Conservation (phyloP, 345 rosid species). For the Xanthoceras sorbifolium region DNA sequence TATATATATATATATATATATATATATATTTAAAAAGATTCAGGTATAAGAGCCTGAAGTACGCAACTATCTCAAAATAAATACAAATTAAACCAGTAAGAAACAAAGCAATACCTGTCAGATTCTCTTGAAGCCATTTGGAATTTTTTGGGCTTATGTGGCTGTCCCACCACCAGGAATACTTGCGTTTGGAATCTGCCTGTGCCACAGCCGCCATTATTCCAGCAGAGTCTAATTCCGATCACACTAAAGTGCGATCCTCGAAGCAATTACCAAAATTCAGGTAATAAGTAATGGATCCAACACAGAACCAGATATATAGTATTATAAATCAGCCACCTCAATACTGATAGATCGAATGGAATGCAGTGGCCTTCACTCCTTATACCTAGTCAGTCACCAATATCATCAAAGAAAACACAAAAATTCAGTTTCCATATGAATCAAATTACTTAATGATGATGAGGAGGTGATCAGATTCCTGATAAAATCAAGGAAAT, state of each 20-base stretch:
- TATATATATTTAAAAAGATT: not conserved
- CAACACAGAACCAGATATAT: conserved; percentile 8
- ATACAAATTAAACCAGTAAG: conserved; percentile 2
- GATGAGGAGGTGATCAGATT: conserved; percentile 24
- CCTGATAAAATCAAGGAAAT: not conserved
- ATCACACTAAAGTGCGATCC: conserved; percentile 7
- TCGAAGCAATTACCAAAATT: not conserved
- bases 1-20: too few relatives aligned
- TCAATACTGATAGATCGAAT: not conserved
- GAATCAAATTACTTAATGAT: not conserved
- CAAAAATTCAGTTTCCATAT: conserved; percentile 14
- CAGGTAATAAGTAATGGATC: conserved; percentile 12
- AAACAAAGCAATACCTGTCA: conserved; percentile 60
- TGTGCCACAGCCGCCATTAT: conserved; percentile 50
- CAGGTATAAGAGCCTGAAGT: not conserved
- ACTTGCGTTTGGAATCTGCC: conserved; percentile 59
- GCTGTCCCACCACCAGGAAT: conserved; percentile 99
- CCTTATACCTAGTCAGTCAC: conserved; percentile 20
- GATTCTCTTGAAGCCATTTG: conserved; percentile 97
- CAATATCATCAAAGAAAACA: conserved; percentile 18
- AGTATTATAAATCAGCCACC: conserved; percentile 15
- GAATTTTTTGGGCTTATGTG: conserved; percentile 93
- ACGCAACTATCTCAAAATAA: not conserved
- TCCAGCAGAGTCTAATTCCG: conserved; percentile 24
- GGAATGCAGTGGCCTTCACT: conserved; percentile 9